Evolutionary conservation across 2,329 filamentous ascomycete genomes (phyloP).

Genomic region (Colletotrichum salicis): DNA sequence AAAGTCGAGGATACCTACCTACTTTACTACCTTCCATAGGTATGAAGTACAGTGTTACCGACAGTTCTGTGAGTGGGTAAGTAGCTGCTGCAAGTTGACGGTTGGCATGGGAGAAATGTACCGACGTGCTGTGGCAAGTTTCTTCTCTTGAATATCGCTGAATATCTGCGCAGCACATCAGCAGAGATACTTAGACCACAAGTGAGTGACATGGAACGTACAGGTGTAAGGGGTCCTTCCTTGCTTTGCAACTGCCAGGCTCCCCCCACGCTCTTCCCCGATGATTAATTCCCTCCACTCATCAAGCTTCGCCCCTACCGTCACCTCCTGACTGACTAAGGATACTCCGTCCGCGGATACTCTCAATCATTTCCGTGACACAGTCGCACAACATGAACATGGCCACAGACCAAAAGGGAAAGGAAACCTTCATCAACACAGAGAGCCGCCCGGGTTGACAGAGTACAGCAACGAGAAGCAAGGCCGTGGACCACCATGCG

Average conservation of each 20-base stretch:
- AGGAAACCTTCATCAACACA: neutral
- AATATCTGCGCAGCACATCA: neutral
- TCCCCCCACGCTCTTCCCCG: constrained; percentile 29
- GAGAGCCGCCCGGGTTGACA: no score
- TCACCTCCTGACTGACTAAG: no score
- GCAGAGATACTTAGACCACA: neutral
- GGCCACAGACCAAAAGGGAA: constrained; percentile 4
- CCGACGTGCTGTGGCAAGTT: neutral
- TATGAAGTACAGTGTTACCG: no score
- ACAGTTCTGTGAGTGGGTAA: neutral
- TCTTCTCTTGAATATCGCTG: neutral
- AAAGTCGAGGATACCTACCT: neutral
- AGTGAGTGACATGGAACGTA: neutral
- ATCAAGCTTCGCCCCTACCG: constrained; percentile 27
- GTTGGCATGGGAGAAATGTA: neutral
- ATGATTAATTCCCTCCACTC: constrained; percentile 18
- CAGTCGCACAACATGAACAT: neutral
- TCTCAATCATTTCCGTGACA: constrained; percentile 27
- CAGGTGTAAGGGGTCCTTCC: constrained; percentile 3
- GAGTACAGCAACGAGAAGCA: neutral
- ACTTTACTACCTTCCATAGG: no score
- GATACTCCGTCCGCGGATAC: no score
- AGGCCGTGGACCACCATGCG: neutral
- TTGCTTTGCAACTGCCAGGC: constrained; percentile 20
- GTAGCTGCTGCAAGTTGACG: neutral